A percentile compares a stretch with the other conserved stretches of the same genome.
Evolutionary conservation across 139 green algal genomes (phyloP).

Genomic region (Chlorella sp.): DNA sequence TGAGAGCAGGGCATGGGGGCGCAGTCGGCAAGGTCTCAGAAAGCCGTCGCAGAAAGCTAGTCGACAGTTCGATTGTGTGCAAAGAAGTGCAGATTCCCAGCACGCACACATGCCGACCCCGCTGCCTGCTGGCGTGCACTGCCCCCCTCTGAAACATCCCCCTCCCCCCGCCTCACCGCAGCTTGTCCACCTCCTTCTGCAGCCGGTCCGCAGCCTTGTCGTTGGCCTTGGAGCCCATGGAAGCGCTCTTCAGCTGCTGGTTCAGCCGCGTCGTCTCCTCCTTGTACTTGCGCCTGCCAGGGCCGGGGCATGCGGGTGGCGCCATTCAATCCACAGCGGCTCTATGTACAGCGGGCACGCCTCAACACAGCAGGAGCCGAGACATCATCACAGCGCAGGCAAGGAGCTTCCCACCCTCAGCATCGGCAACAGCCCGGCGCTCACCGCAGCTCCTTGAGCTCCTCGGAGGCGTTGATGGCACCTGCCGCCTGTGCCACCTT

Average conservation of each 20-base stretch:
- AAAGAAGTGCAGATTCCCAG: no score
- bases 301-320: no score
- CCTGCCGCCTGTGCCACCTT: slow-evolving; percentile 75
- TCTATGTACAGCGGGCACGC: no score
- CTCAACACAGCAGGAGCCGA: no score
- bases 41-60: no score
- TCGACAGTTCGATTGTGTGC: no score
- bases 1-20: slow-evolving; percentile 17
- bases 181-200: slow-evolving; percentile 80
- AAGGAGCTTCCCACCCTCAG: no score
- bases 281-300: slow-evolving; percentile 78
- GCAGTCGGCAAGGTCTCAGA: no score
- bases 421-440: no score
- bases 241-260: slow-evolving; percentile 66
- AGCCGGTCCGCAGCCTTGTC: slow-evolving; percentile 50
- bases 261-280: slow-evolving; percentile 80
- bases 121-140: not conserved
- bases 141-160: not conserved
- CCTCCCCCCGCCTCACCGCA: slow-evolving; percentile 50
- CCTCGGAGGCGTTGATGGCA: slow-evolving; percentile 76
- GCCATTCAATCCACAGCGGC: no score
- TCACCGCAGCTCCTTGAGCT: slow-evolving; percentile 82
- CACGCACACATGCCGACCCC: no score
- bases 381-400: no score
- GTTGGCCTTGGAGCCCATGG: slow-evolving; percentile 65